Conservation (phyloP, 352 stramenopile species). For the Peronospora tabacina region DNA sequence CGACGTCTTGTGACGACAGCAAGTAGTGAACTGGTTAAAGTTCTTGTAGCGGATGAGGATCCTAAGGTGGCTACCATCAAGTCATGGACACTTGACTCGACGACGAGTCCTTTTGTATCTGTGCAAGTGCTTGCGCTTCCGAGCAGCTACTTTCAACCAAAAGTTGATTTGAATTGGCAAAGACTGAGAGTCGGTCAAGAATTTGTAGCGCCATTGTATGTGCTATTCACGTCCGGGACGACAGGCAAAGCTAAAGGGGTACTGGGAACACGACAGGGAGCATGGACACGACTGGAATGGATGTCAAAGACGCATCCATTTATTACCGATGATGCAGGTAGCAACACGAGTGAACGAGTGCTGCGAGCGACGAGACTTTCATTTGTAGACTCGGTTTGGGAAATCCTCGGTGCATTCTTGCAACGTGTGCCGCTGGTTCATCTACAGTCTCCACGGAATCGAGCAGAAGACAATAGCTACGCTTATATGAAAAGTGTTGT, state of each 20-base stretch:
- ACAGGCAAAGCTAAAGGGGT: constrained; percentile 41
- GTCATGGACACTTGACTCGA: not conserved
- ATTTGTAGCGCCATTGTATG: constrained; percentile 32
- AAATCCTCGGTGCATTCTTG: constrained; percentile 45
- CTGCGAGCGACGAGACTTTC: constrained; percentile 38
- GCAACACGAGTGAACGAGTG: constrained; percentile 23
- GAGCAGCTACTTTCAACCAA: not conserved
- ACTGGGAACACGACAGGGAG: constrained; percentile 35
- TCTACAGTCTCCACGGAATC: constrained; percentile 1
- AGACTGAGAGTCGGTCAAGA: not conserved
- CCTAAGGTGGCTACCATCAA: not conserved
- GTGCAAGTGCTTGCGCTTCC: constrained; percentile 20
- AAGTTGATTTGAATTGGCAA: not conserved
- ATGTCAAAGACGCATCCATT: constrained; percentile 43
- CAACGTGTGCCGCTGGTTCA: constrained; percentile 39
- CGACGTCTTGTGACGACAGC: constrained; percentile 29
- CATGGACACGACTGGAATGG: constrained; percentile 40
- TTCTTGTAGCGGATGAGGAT: constrained; percentile 3
- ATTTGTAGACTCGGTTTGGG: constrained; percentile 50
- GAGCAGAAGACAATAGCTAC: not conserved
- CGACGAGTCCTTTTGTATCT: constrained; percentile 18
- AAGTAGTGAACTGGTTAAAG: constrained; percentile 15
- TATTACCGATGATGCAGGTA: not conserved
- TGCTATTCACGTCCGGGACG: constrained; percentile 56
- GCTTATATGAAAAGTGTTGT: constrained; percentile 27